phyloP scores from a whole-genome alignment of 2,329 filamentous ascomycete species.

The Proliferodiscus dingleyae region DNA sequence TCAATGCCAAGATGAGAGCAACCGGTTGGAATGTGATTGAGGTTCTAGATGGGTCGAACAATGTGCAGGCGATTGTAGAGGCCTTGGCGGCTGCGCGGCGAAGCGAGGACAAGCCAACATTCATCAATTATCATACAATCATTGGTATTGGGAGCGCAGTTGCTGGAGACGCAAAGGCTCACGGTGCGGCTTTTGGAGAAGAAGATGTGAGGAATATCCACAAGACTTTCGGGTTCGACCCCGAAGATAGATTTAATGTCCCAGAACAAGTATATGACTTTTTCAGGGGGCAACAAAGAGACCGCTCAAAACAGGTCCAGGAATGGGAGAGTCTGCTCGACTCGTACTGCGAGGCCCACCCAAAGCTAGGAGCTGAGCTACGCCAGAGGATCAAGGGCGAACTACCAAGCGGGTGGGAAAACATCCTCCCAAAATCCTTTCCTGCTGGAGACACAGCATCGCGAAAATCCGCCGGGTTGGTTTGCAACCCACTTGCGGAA shows the following conservation, averaged over 20 bases:
- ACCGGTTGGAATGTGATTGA: slow-evolving; percentile 45
- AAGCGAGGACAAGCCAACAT: slow-evolving; percentile 41
- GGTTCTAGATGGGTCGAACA: slow-evolving; percentile 40
- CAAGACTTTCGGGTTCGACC: slow-evolving; percentile 29
- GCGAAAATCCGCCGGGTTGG: slow-evolving; percentile 43
- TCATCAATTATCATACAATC: slow-evolving; percentile 46
- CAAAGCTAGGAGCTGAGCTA: slow-evolving; percentile 47
- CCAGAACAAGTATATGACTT: slow-evolving; percentile 45
- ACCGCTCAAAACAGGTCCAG: slow-evolving; percentile 39
- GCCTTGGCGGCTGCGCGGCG: slow-evolving; percentile 38
- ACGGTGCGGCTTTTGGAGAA: slow-evolving; percentile 16
- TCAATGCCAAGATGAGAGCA: slow-evolving; percentile 45
- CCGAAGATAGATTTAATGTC: slow-evolving; percentile 33
- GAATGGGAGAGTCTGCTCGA: slow-evolving; percentile 43
- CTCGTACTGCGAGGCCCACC: slow-evolving; percentile 40
- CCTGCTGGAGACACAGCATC: slow-evolving; percentile 44
- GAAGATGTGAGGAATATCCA: slow-evolving; percentile 18
- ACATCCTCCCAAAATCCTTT: slow-evolving; percentile 41
- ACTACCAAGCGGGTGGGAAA: slow-evolving; percentile 43
- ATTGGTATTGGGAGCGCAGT: slow-evolving; percentile 41
- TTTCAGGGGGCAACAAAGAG: slow-evolving; percentile 41
- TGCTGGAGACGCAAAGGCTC: slow-evolving; percentile 28
- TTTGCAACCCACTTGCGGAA: slow-evolving; percentile 48
- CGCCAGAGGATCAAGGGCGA: slow-evolving; percentile 42
- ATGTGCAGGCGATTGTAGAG: slow-evolving; percentile 38